These are phyloP conservation scores for Meripilus lineatus DNA, from an alignment of 1,284 basidiomycete species.

Conservation along the genomic window DNA sequence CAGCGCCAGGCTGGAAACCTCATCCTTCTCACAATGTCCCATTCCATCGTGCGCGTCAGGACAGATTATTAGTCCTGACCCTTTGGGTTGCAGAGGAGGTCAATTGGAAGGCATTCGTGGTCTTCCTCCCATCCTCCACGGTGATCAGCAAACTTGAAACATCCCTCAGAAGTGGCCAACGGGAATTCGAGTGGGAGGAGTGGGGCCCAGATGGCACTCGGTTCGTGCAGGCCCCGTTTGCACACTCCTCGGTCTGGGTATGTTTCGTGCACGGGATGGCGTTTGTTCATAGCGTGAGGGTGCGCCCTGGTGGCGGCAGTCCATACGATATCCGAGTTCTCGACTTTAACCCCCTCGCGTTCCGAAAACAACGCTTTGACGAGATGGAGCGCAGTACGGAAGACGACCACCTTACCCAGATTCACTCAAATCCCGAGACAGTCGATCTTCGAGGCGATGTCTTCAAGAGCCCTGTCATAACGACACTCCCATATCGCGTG, in stretches of 20 bases:
- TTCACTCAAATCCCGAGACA: conserved; percentile 6
- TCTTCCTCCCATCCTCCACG: conserved; percentile 46
- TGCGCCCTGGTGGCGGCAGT: background rate
- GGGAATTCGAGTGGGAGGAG: conserved; percentile 39
- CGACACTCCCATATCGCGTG: conserved; percentile 40
- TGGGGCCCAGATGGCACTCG: conserved; percentile 50
- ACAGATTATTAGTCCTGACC: conserved; percentile 45
- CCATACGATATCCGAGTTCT: conserved; percentile 22
- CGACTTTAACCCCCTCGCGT: conserved; percentile 48
- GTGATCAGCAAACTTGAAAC: conserved; percentile 32
- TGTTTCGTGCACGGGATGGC: conserved; percentile 55
- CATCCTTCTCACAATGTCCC: conserved; percentile 33
- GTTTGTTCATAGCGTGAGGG: conserved; percentile 26
- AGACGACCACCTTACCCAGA: conserved; percentile 14
- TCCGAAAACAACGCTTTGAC: conserved; percentile 25
- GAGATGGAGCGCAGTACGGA: conserved; percentile 6
- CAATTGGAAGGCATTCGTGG: conserved; percentile 28
- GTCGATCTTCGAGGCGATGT: conserved; percentile 12
- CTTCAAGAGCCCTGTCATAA: conserved; percentile 36
- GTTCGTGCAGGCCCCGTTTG: conserved; percentile 28
- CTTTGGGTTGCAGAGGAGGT: conserved; percentile 29
- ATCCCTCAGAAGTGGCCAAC: conserved; percentile 16
- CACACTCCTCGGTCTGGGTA: conserved; percentile 43
- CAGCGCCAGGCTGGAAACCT: conserved; percentile 42
- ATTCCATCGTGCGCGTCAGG: conserved; percentile 40